These are phyloP conservation scores for Alopecurus myosuroides DNA, from an alignment of 176 grass and related monocot genomes.

Conservation along the genomic window DNA sequence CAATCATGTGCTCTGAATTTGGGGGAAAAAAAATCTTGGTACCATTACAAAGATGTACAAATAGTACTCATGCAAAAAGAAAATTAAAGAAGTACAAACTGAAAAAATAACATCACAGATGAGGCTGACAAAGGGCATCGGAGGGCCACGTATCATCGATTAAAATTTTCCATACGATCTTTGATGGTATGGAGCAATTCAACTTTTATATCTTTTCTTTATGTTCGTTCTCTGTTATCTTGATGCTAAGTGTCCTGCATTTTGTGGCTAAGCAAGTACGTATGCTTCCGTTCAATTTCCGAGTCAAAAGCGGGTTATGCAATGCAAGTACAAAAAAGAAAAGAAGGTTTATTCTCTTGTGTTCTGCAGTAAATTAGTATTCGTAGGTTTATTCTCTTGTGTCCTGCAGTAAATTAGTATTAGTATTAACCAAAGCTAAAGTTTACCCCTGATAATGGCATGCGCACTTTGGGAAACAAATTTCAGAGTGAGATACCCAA, in stretches of 20 bases:
- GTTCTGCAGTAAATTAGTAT: background rate
- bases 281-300: background rate
- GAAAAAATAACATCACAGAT: background rate
- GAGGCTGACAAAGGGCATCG: background rate
- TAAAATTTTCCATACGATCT: background rate
- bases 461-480: background rate
- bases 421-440: background rate
- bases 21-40: background rate
- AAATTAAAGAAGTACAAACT: background rate
- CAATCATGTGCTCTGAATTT: background rate
- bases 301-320: background rate
- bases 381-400: background rate
- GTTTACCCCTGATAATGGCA: background rate
- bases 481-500: constrained; percentile 16
- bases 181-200: background rate
- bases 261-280: background rate
- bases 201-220: background rate
- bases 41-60: background rate
- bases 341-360: background rate
- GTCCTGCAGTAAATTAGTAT: background rate
- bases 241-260: background rate
- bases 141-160: background rate
- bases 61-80: background rate
- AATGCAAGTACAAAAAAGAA: background rate
- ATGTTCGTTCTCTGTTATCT: background rate